Base-by-base conservation (phyloP, 495 filamentous ascomycete species). In the Penicillium longicatenatum region DNA sequence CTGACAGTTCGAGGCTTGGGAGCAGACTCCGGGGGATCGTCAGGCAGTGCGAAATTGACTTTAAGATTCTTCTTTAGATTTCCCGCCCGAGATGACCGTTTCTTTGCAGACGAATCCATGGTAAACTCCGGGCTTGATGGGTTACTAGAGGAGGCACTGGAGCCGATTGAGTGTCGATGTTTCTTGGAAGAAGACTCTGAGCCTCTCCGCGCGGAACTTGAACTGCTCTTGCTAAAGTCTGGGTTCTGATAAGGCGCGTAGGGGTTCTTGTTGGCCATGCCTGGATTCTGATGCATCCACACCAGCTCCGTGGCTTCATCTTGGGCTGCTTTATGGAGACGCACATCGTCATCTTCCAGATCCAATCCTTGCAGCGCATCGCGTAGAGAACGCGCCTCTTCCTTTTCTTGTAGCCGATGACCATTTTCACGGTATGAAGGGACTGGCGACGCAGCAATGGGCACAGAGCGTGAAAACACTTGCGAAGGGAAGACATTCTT, bases 241-340 rank as follows among this genome's bases (percentile, higher is more conserved):
- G 75, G 79, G 60, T 75, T 82, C 26, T 64, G 70, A 63, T 87
- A 90, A 21, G 87, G 82, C 11, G 85, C 84, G 46, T 85, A 80
- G 6, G 82, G 76, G 57, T 81, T 80, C 46, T 74, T 77, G 20
- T 73, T 74, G 0, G 82, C 79, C 24, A 82, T 70, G 1, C 80
- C 82, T 0, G 85, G 82, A 62, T 94, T 84, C 62, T 89, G 84
- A 65, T 96, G 92, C 67, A 86, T 86, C 84, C 86, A 94, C 20
- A 97, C 91, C 4, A 96, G 78, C 64, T 96, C 89, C 4, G 91
- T 88, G 1, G 92, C 92, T 69, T 97, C 92, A 56, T 93, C 82
- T 57, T 92, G 86, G 9, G 92, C 92, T 21, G 88, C 90, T 9
- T 83, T 70, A 62, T 93, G 87, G 22, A 96, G 55, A 26, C 83